phyloP scores from a whole-genome alignment of 805 yeast genomes.

The Ogataea neopini region DNA sequence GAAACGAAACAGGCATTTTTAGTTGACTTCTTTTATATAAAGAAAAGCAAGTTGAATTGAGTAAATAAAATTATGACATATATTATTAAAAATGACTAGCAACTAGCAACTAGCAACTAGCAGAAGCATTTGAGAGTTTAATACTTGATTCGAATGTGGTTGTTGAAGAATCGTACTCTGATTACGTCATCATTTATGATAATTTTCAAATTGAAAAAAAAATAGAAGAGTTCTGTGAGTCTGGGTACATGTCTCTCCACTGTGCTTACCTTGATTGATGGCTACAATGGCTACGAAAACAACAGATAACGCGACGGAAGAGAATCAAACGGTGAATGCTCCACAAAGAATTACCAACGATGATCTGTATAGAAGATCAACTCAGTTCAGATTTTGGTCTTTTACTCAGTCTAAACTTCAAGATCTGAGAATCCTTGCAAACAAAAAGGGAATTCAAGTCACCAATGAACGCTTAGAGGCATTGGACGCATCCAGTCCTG shows the following conservation, averaged over 20 bases:
- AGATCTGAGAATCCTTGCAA: constrained; percentile 48
- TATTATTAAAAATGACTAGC: neutral
- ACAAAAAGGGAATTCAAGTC: constrained; percentile 51
- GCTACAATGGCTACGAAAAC: constrained; percentile 1
- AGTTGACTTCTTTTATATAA: constrained; percentile 13
- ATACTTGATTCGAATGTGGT: no score
- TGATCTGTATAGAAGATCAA: constrained; percentile 83
- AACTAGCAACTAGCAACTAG: no score
- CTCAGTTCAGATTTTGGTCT: constrained; percentile 88
- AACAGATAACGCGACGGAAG: neutral
- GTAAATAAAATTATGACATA: constrained; percentile 7
- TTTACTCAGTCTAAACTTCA: constrained; percentile 61
- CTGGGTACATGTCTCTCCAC: no score
- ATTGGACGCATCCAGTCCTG: constrained; percentile 20
- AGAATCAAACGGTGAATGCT: neutral
- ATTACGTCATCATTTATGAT: neutral
- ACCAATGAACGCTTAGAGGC: constrained; percentile 33
- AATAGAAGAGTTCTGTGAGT: no score
- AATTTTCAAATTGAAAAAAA: neutral
- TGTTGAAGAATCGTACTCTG: no score
- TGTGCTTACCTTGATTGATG: neutral
- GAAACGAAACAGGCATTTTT: constrained; percentile 22
- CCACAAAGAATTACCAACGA: constrained; percentile 61
- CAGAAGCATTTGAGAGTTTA: no score
- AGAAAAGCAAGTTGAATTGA: constrained; percentile 9